phyloP scores from a whole-genome alignment of 306 rosid species.

The Benincasa hispida region DNA sequence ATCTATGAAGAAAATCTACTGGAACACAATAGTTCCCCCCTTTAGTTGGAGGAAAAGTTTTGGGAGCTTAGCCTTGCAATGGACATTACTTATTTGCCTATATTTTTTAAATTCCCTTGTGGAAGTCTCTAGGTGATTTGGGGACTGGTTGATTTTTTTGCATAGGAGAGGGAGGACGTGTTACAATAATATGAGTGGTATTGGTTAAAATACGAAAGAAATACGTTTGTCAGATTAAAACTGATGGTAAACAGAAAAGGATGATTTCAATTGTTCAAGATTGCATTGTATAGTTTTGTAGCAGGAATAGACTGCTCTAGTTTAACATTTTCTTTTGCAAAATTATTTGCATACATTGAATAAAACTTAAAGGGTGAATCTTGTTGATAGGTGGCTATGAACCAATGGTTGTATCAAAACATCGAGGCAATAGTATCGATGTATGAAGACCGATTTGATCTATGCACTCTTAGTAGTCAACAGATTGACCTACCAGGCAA shows the following conservation, averaged over 20 bases:
- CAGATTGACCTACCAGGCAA: slow-evolving; percentile 33
- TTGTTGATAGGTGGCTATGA: slow-evolving; percentile 63
- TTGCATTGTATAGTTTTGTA: background rate
- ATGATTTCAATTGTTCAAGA: background rate
- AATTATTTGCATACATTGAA: background rate
- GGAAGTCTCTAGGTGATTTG: background rate
- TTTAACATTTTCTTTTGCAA: background rate
- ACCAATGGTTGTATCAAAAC: slow-evolving; percentile 81
- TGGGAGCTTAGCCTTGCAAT: background rate
- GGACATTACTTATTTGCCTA: background rate
- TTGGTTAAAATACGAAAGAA: background rate
- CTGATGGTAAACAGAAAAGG: background rate
- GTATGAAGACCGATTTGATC: slow-evolving; percentile 91
- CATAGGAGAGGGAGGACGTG: background rate
- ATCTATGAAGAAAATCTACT: background rate
- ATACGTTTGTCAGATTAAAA: background rate
- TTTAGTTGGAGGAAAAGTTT: background rate
- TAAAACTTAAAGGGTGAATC: background rate
- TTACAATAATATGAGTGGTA: background rate
- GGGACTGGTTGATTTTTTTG: background rate
- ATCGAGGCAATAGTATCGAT: slow-evolving; percentile 75
- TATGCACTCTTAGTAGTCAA: slow-evolving; percentile 50
- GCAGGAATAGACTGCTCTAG: background rate
- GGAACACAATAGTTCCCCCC: background rate
- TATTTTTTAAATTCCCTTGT: background rate